These are phyloP conservation scores for Thelephora aurantiotincta DNA, from an alignment of 768 basidiomycete genomes.

Conservation along the genomic window DNA sequence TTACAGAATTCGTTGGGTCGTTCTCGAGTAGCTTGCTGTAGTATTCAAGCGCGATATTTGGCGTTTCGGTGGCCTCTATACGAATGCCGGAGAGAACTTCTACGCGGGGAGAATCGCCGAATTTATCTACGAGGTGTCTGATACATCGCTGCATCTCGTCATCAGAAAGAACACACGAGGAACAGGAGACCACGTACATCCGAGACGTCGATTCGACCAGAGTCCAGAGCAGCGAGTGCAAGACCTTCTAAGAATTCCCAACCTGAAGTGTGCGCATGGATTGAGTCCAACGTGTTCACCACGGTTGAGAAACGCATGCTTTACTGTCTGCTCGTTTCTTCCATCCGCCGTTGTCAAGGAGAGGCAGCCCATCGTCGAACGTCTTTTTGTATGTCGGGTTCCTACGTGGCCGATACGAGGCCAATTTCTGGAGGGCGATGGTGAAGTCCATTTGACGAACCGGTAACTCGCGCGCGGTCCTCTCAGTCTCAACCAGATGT, in stretches of 20 bases:
- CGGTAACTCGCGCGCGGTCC: not conserved
- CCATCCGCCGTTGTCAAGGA: conserved; percentile 17
- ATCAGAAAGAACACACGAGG: not conserved
- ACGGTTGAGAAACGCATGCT: conserved; percentile 8
- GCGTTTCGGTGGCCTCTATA: conserved; percentile 52
- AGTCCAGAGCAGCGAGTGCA: conserved; percentile 61
- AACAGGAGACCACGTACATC: conserved; percentile 36
- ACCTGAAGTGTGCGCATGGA: conserved; percentile 24
- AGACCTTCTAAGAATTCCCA: conserved; percentile 79
- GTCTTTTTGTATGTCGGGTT: conserved; percentile 20
- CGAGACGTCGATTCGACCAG: conserved; percentile 57
- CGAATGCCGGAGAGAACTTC: conserved; percentile 67
- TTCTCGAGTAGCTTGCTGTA: conserved; percentile 47
- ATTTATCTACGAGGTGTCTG: conserved; percentile 43
- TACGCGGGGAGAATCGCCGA: conserved; percentile 70
- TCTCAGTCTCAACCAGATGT: not conserved
- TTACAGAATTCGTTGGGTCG: conserved; percentile 59
- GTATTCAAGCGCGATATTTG: conserved; percentile 42
- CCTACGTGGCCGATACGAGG: conserved; percentile 18
- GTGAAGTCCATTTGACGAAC: conserved; percentile 16
- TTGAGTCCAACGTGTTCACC: conserved; percentile 4
- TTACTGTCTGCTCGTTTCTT: conserved; percentile 18
- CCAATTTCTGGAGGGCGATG: conserved; percentile 19
- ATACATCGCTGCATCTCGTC: conserved; percentile 38
- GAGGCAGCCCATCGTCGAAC: conserved; percentile 16